These are phyloP conservation scores for Epichloe gansuensis DNA, from an alignment of 2,329 filamentous ascomycete species.

Conservation along the genomic window DNA sequence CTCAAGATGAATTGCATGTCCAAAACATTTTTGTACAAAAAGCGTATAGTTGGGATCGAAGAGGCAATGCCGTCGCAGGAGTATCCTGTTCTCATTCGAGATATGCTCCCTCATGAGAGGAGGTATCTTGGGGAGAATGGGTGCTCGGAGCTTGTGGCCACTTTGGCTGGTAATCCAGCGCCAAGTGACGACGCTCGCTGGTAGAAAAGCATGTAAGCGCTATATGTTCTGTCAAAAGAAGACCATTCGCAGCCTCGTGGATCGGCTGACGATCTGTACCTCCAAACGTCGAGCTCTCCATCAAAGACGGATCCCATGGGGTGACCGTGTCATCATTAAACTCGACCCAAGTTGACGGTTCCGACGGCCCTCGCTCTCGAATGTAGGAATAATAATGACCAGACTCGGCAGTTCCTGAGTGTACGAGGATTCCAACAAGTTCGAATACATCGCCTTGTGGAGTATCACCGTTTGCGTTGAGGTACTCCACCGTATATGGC, in stretches of 20 bases:
- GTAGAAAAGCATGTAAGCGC: conserved; percentile 98
- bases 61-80: conserved; percentile 67
- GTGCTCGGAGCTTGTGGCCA: background rate
- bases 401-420: conserved; percentile 83
- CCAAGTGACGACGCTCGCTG: conserved; percentile 61
- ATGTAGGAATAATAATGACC: conserved; percentile 98
- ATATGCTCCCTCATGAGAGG: conserved; percentile 45
- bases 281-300: conserved; percentile 73
- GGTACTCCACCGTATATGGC: conserved; percentile 77
- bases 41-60: conserved; percentile 59
- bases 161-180: conserved; percentile 9
- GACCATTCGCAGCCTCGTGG: conserved; percentile 29
- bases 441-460: conserved; percentile 67
- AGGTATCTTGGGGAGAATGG: conserved; percentile 31
- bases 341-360: conserved; percentile 59
- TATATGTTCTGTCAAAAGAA: conserved; percentile 57
- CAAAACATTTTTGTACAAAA: conserved; percentile 54
- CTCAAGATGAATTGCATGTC: conserved; percentile 38
- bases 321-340: conserved; percentile 87
- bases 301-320: conserved; percentile 58
- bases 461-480: conserved; percentile 46
- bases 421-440: conserved; percentile 87
- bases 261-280: conserved; percentile 43
- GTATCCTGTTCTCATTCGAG: conserved; percentile 56
- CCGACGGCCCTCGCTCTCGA: conserved; percentile 55